Evolutionary conservation across 2,329 filamentous ascomycete species (phyloP).

Genomic region (Hypoxylon sp.): DNA sequence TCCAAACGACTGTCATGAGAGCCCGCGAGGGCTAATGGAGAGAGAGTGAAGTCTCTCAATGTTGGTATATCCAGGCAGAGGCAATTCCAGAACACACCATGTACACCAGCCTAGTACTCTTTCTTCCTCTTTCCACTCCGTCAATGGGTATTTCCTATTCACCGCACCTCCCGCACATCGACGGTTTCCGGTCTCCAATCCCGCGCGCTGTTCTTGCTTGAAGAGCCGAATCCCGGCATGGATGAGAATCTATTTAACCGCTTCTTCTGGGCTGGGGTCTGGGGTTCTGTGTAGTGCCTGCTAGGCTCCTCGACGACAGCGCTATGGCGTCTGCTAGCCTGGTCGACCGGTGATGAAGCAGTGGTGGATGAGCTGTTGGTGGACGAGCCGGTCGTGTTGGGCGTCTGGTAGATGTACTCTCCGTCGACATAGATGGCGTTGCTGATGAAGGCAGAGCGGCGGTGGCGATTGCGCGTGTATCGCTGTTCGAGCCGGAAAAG

Average conservation of each 20-base stretch:
- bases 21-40: constrained; percentile 21
- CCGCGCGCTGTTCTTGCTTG: constrained; percentile 53
- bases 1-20: constrained; percentile 33
- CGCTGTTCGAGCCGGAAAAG: constrained; percentile 95
- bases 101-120: constrained; percentile 27
- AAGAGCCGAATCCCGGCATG: constrained; percentile 68
- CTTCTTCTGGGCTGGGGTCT: constrained; percentile 60
- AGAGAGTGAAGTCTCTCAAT: constrained; percentile 14
- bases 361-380: constrained; percentile 58
- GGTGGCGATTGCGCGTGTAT: constrained; percentile 88
- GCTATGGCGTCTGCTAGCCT: constrained; percentile 46
- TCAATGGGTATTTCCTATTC: constrained; percentile 8
- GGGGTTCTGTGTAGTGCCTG: constrained; percentile 49
- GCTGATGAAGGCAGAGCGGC: constrained; percentile 89
- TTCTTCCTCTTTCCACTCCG: constrained; percentile 12
- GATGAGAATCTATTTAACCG: constrained; percentile 69
- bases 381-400: constrained; percentile 71
- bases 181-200: constrained; percentile 58
- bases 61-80: constrained; percentile 40
- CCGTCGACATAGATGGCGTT: constrained; percentile 94
- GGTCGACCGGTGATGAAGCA: constrained; percentile 44
- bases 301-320: constrained; percentile 48
- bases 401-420: constrained; percentile 88
- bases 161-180: constrained; percentile 46
- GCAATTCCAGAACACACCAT: constrained; percentile 27